These are phyloP conservation scores for Fusarium globosum DNA, from an alignment of 2,329 filamentous ascomycete species.

Conservation along the genomic window DNA sequence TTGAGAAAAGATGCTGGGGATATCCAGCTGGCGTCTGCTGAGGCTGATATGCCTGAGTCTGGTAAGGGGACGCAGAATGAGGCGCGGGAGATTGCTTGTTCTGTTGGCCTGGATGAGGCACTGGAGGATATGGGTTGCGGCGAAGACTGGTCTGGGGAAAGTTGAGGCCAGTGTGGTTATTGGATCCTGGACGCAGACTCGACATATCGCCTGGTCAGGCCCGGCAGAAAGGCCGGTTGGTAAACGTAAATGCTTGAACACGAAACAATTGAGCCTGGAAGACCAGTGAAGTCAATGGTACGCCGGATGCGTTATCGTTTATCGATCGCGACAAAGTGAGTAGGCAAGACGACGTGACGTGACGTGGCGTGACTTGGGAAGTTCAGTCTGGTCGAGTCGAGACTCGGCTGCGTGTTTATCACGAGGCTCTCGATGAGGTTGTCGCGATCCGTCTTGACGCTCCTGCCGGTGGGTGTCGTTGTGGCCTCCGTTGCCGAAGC, in stretches of 20 bases:
- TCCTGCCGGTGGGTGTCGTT: conserved; percentile 23
- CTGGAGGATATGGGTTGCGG: conserved; percentile 58
- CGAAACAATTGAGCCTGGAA: conserved; percentile 15
- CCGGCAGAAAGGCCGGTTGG: conserved; percentile 37
- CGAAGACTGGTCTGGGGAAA: conserved; percentile 64
- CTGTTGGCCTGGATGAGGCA: conserved; percentile 60
- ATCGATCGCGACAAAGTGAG: conserved; percentile 24
- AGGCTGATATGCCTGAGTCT: conserved; percentile 63
- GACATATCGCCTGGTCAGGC: conserved; percentile 55
- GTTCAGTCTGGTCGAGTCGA: background rate
- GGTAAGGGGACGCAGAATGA: conserved; percentile 66
- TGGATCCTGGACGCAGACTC: conserved; percentile 62
- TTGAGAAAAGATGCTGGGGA: conserved; percentile 64
- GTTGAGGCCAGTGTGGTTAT: conserved; percentile 64
- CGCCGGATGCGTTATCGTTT: conserved; percentile 23
- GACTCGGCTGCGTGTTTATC: conserved; percentile 21
- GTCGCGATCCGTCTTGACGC: conserved; percentile 27
- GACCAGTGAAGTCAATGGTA: conserved; percentile 6
- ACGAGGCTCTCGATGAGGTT: conserved; percentile 24
- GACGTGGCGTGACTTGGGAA: conserved; percentile 32
- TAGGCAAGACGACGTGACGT: conserved; percentile 30
- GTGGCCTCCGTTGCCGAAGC: conserved; percentile 34
- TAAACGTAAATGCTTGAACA: conserved; percentile 22
- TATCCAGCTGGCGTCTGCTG: conserved; percentile 64
- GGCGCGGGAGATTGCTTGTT: conserved; percentile 67